These are phyloP conservation scores for Salvia miltiorrhiza DNA, from an alignment of 257 asterid species.

Conservation along the genomic window DNA sequence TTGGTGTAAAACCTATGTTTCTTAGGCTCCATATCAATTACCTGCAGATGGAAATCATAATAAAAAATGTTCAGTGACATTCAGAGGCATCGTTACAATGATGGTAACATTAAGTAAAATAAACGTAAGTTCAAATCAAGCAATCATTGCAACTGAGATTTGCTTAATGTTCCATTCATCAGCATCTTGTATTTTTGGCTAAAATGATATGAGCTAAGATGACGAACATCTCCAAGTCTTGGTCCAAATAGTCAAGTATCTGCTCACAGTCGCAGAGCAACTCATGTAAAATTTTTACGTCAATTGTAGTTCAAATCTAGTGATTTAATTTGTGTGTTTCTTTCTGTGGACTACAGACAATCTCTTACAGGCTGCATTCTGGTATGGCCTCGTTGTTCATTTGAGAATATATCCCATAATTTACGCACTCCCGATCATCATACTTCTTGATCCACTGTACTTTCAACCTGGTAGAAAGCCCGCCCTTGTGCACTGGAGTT, in stretches of 20 bases:
- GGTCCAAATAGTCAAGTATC: background rate
- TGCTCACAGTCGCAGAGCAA: background rate
- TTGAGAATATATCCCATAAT: slow-evolving; percentile 85
- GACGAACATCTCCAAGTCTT: too few relatives aligned
- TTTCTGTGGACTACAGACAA: slow-evolving; percentile 43
- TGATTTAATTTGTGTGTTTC: background rate
- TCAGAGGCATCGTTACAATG: background rate
- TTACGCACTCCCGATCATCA: slow-evolving; percentile 76
- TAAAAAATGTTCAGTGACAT: background rate
- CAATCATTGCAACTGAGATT: too few relatives aligned
- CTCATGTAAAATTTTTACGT: background rate
- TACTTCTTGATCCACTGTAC: slow-evolving; percentile 65
- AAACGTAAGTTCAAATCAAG: background rate
- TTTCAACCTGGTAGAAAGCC: slow-evolving; percentile 61
- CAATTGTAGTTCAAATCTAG: background rate
- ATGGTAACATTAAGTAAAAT: background rate
- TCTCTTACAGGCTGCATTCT: slow-evolving; percentile 78
- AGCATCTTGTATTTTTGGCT: background rate
- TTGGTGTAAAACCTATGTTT: slow-evolving; percentile 12
- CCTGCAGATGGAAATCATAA: background rate
- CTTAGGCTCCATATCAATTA: slow-evolving; percentile 3
- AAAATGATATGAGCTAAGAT: background rate
- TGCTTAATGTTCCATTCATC: background rate
- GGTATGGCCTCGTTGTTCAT: slow-evolving; percentile 96
- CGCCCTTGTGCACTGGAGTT: slow-evolving; percentile 56